Base-by-base conservation (phyloP, 164 flowering plant species). In the Warburgia ugandensis region DNA sequence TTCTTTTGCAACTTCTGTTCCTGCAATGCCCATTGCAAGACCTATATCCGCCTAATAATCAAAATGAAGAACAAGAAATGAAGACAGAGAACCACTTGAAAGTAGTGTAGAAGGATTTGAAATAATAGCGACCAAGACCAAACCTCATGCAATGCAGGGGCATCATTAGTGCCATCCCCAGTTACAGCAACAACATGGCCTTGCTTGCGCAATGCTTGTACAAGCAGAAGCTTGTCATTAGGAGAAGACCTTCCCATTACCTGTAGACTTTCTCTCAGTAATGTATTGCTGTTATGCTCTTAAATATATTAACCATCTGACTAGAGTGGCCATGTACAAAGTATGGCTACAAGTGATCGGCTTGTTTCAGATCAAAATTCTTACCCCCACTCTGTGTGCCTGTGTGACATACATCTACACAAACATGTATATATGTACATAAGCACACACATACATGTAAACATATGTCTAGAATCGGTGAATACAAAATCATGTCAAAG, bases 241-340 rank as follows among this genome's bases (percentile, higher is more conserved):
- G 99, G 99, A 26, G 99, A 86, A 29, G 99, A 92, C 67, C 96
- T 74, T 45, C 91, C 99, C 96, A 92, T 88, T 8, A 92, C 96
- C 99, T 92, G 47, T 3, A 62, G 30, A n/a, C n/a, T n/a, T n/a
- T n/a, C n/a, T n/a, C n/a, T n/a, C n/a, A n/a, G n/a, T n/a, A n/a
- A n/a, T n/a, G n/a, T n/a, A n/a, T n/a, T n/a, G n/a, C n/a, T n/a
- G n/a, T n/a, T n/a, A n/a, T n/a, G n/a, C n/a, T n/a, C n/a, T n/a
- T n/a, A n/a, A n/a, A n/a, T n/a, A n/a, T n/a, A n/a, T n/a, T n/a
- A n/a, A n/a, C n/a, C n/a, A n/a, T n/a, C n/a, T n/a, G n/a, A n/a
- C n/a, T n/a, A n/a, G n/a, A n/a, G n/a, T n/a, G n/a, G n/a, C n/a
- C n/a, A n/a, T n/a, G n/a, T n/a, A n/a, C n/a, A n/a, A n/a, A n/a